These are phyloP conservation scores for Russula ochroleuca DNA, from an alignment of 768 basidiomycete genomes.

Conservation along the genomic window DNA sequence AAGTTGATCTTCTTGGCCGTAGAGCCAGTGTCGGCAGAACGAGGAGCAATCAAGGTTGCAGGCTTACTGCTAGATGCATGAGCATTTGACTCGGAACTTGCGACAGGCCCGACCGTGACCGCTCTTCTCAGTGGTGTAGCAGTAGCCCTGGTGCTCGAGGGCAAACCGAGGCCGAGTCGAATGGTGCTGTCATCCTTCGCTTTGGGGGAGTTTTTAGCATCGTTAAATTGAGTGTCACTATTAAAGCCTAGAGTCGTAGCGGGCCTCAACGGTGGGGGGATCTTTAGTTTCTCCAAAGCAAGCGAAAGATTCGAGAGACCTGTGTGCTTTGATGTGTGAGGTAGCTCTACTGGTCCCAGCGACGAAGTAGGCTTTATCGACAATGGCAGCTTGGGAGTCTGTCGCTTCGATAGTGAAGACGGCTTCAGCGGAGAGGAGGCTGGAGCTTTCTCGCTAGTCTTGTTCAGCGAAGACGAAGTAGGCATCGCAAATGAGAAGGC, in stretches of 20 bases:
- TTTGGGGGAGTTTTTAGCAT: constrained; percentile 13
- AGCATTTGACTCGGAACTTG: constrained; percentile 1
- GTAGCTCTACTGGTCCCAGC: constrained; percentile 4
- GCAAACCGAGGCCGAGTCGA: constrained; percentile 12
- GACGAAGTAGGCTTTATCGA: constrained; percentile 23
- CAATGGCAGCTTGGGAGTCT: constrained; percentile 14
- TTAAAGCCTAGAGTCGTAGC: constrained; percentile 70
- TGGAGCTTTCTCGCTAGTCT: constrained; percentile 13
- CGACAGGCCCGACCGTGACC: constrained; percentile 1
- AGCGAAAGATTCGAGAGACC: constrained; percentile 58
- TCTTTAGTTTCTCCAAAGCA: constrained; percentile 66
- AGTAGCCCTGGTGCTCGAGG: not conserved
- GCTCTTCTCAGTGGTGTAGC: constrained; percentile 16
- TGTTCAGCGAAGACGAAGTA: constrained; percentile 27
- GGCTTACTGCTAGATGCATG: constrained; percentile 10
- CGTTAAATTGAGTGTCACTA: constrained; percentile 27
- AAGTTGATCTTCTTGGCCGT: constrained; percentile 27
- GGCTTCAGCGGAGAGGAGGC: constrained; percentile 19
- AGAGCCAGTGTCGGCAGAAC: constrained; percentile 3
- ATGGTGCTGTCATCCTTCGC: constrained; percentile 24
- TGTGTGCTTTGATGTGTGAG: constrained; percentile 26
- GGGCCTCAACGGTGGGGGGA: constrained; percentile 61
- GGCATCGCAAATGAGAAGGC: constrained; percentile 27
- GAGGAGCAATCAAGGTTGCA: not conserved
- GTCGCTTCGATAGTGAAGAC: constrained; percentile 15